phyloP scores from a whole-genome alignment of 352 stramenopile species.

The Globisporangium echinulatum region DNA sequence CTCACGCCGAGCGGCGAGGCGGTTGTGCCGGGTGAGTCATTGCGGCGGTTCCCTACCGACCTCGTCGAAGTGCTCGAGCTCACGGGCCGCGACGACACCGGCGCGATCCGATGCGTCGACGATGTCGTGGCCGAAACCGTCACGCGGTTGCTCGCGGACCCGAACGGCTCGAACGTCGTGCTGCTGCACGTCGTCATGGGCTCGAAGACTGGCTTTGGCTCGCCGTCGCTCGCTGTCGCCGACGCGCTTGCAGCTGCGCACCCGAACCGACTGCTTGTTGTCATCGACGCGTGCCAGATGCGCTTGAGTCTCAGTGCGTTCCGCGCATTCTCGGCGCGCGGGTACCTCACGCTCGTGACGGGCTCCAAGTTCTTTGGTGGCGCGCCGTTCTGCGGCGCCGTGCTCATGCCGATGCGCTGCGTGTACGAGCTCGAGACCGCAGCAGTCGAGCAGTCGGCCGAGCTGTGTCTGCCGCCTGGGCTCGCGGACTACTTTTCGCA shows the following conservation, averaged over 20 bases:
- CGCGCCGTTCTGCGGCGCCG: conserved; percentile 78
- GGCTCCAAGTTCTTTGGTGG: conserved; percentile 87
- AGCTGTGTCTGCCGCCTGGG: conserved; percentile 60
- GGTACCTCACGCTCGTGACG: conserved; percentile 75
- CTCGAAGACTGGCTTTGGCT: conserved; percentile 81
- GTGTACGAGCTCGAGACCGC: conserved; percentile 77
- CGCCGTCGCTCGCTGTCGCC: conserved; percentile 60
- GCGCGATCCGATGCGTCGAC: conserved; percentile 46
- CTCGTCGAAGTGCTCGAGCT: conserved; percentile 65
- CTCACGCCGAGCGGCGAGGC: conserved; percentile 65
- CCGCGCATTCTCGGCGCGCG: conserved; percentile 49
- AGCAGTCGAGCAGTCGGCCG: conserved; percentile 41
- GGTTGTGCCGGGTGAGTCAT: conserved; percentile 27
- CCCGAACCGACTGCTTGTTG: conserved; percentile 67
- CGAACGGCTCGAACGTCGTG: conserved; percentile 49
- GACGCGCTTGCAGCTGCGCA: conserved; percentile 47
- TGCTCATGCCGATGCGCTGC: conserved; percentile 72
- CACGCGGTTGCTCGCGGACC: conserved; percentile 30
- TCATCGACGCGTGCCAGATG: conserved; percentile 87
- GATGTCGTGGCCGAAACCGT: conserved; percentile 36
- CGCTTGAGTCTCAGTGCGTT: conserved; percentile 57
- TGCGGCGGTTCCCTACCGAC: conserved; percentile 53
- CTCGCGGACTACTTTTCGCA: conserved; percentile 81
- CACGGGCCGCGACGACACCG: conserved; percentile 44
- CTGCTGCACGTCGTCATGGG: conserved; percentile 83